Evolutionary conservation across 495 filamentous ascomycete species (phyloP).

Genomic region (Trichoderma reesei): DNA sequence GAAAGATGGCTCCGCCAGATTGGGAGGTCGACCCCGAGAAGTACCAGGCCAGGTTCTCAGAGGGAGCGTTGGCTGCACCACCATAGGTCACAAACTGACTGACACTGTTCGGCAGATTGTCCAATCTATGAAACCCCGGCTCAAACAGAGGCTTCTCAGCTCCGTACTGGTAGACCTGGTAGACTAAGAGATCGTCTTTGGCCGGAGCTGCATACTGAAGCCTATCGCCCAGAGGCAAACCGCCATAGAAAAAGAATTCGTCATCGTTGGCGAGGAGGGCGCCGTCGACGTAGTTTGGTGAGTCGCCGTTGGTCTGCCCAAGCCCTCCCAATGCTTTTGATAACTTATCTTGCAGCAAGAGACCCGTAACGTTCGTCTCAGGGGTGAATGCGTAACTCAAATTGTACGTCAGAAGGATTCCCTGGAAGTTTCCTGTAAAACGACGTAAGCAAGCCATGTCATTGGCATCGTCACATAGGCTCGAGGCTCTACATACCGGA

Average conservation of each 20-base stretch:
- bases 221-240: constrained; percentile 21
- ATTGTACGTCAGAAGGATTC: constrained; percentile 44
- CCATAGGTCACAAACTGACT: constrained; percentile 59
- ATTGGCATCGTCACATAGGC: neutral
- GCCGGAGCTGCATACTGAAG: constrained; percentile 21
- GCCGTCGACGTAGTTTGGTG: constrained; percentile 51
- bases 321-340: constrained; percentile 33
- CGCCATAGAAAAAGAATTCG: constrained; percentile 47
- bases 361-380: constrained; percentile 38
- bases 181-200: constrained; percentile 33
- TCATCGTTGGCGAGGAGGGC: constrained; percentile 57
- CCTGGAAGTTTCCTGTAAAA: constrained; percentile 33
- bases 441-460: neutral
- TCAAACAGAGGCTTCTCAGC: constrained; percentile 26
- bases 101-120: constrained; percentile 31
- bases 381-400: constrained; percentile 50
- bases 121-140: constrained; percentile 27
- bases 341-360: constrained; percentile 33
- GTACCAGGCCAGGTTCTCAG: constrained; percentile 64
- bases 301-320: constrained; percentile 43
- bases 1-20: constrained; percentile 39
- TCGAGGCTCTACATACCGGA: constrained; percentile 29
- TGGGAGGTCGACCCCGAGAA: constrained; percentile 51
- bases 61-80: constrained; percentile 52
- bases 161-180: constrained; percentile 44